A percentile compares a stretch with the other conserved stretches of the same genome.
phyloP scores from a whole-genome alignment of 768 basidiomycete species.

The Phaeotremella fagi region DNA sequence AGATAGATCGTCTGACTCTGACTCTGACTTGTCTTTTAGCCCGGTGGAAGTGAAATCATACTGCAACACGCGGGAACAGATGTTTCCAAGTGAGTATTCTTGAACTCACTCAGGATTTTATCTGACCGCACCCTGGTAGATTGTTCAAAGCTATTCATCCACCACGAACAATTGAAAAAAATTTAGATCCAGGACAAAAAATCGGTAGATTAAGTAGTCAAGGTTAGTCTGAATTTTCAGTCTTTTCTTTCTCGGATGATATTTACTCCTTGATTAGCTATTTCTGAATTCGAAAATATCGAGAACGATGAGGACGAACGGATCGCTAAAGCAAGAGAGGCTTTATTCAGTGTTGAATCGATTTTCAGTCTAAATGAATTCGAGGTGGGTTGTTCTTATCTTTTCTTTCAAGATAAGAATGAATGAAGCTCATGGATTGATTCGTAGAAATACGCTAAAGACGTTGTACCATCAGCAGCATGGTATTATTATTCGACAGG shows the following conservation, averaged over 20 bases:
- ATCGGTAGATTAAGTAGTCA: slow-evolving; percentile 5
- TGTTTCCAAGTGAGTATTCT: slow-evolving; percentile 9
- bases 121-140: neutral
- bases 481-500: slow-evolving; percentile 77
- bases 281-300: slow-evolving; percentile 55
- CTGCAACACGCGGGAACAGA: slow-evolving; percentile 26
- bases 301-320: slow-evolving; percentile 67
- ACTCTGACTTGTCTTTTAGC: too few relatives aligned
- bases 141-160: slow-evolving; percentile 36
- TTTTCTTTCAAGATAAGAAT: too few relatives aligned
- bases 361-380: slow-evolving; percentile 73
- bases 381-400: slow-evolving; percentile 55
- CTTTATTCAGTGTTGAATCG: slow-evolving; percentile 61
- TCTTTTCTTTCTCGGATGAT: neutral
- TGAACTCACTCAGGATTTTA: neutral
- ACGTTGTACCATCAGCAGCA: slow-evolving; percentile 60
- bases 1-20: too few relatives aligned
- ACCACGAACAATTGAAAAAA: slow-evolving; percentile 10
- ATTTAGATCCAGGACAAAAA: slow-evolving; percentile 1
- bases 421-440: too few relatives aligned
- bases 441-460: slow-evolving; percentile 58
- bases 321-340: slow-evolving; percentile 52
- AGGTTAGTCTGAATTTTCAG: neutral
- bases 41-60: slow-evolving; percentile 27
- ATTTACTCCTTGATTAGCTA: neutral